These are phyloP conservation scores for Tylopilus sp. DNA, from an alignment of 1,284 basidiomycete species.

Conservation along the genomic window DNA sequence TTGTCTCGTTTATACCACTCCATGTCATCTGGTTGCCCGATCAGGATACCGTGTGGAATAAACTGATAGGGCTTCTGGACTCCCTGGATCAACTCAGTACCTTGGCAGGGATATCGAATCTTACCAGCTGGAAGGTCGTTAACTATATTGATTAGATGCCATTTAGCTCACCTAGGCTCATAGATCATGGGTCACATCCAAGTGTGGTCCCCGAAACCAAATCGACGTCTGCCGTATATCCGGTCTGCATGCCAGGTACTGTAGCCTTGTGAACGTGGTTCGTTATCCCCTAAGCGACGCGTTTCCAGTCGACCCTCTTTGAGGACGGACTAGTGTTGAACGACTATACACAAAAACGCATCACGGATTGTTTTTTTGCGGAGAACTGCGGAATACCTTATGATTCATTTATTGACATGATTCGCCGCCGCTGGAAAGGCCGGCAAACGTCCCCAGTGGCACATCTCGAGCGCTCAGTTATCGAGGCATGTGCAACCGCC, in stretches of 20 bases:
- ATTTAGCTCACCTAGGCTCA: slow-evolving; percentile 1
- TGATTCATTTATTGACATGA: slow-evolving; percentile 38
- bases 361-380: slow-evolving; percentile 62
- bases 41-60: slow-evolving; percentile 50
- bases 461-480: slow-evolving; percentile 52
- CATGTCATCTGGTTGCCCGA: slow-evolving; percentile 54
- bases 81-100: slow-evolving; percentile 53
- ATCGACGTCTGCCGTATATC: slow-evolving; percentile 49
- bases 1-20: slow-evolving; percentile 74
- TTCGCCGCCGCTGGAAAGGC: slow-evolving; percentile 40
- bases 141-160: background rate
- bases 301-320: slow-evolving; percentile 53
- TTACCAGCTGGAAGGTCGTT: slow-evolving; percentile 62
- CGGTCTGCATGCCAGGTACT: slow-evolving; percentile 56
- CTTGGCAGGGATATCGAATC: slow-evolving; percentile 42
- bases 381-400: slow-evolving; percentile 59
- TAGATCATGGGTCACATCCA: slow-evolving; percentile 52
- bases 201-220: slow-evolving; percentile 41
- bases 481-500: slow-evolving; percentile 44
- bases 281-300: slow-evolving; percentile 5
- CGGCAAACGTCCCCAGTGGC: slow-evolving; percentile 35
- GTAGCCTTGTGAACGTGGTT: slow-evolving; percentile 1
- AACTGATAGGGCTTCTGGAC: slow-evolving; percentile 48
- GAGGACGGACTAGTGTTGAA: slow-evolving; percentile 54
- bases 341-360: slow-evolving; percentile 48